Base-by-base conservation (phyloP, 2,329 filamentous ascomycete species). In the Sporothrix pseudoabietina region DNA sequence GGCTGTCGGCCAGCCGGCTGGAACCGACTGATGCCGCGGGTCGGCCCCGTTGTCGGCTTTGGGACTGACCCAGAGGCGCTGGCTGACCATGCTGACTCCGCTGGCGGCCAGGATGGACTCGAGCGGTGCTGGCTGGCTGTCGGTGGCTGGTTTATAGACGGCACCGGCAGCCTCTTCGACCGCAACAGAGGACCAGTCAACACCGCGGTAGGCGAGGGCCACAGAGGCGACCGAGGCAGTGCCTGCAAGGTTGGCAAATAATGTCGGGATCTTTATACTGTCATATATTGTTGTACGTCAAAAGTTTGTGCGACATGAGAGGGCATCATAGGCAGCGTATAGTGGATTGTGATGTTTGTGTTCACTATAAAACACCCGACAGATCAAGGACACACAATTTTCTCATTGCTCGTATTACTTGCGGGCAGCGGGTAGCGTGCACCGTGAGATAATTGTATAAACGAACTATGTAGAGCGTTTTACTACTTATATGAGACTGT, bases 81-180 rank as follows among this genome's bases (percentile, higher is more conserved):
- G 91, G 22, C 91, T 87, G 63, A 92, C 88, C 0, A 88, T 91
- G 80, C 92, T 93, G 76, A 92, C 87, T 16, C 91, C 91, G 39
- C 84, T 87, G 12, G 82, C 82, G 3, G 84, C 86, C 3, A 93
- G 81, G 71, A 93, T 92, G 1, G 82, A 84, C 78, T 93, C 91
- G 1, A 93, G 83, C 0, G 88, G 80, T 4, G 61, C 57, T 73
- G 88, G 82, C 1, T 81, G 80, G 52, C 90, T 90, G 26, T 84
- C 22, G 32, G 26, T 82, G 0, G 83, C 79, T 68, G 85, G 87
- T 76, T 88, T 90, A 83, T 91, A 93, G 0, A 82, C 82, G 75
- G 88, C 85, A 1, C 90, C 90, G 0, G 86, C 83, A 2, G 83
- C 82, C 78, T 93, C 91, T 77, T 91, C 87, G 7, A 92, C 80